These are phyloP conservation scores for Saccharum officinarum DNA, from an alignment of 176 grass and related monocot species.

Conservation along the genomic window DNA sequence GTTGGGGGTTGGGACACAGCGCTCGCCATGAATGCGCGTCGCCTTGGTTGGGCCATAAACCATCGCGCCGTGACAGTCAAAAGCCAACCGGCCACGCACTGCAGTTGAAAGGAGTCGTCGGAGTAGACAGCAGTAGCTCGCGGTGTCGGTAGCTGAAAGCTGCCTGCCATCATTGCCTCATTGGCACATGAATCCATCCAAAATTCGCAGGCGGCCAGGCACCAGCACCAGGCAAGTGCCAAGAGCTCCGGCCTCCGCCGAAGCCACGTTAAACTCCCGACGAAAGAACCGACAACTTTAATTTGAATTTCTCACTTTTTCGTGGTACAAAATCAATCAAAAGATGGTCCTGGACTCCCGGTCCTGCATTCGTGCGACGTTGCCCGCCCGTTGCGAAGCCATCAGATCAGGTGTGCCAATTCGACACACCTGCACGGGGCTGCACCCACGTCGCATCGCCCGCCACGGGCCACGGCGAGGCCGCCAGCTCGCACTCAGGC, in stretches of 20 bases:
- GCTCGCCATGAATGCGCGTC: neutral
- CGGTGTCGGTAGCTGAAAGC: neutral
- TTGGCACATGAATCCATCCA: neutral
- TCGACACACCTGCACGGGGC: neutral
- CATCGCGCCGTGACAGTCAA: neutral
- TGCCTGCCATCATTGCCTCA: neutral
- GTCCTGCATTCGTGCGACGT: neutral
- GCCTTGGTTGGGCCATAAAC: neutral
- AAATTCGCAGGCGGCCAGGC: neutral
- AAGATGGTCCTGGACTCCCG: too few species aligned
- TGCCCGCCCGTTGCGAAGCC: neutral
- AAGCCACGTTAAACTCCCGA: too few species aligned
- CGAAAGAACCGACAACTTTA: too few species aligned
- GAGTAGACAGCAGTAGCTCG: neutral
- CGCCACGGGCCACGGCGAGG: neutral
- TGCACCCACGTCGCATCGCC: neutral
- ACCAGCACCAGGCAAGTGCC: too few species aligned
- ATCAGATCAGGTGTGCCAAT: too few species aligned
- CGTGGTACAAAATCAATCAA: too few species aligned
- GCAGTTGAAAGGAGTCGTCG: neutral
- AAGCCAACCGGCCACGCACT: neutral
- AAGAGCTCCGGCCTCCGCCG: too few species aligned
- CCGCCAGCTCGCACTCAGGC: neutral
- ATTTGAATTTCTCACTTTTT: too few species aligned
- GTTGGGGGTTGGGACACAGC: neutral